phyloP scores from a whole-genome alignment of 1,284 basidiomycete species.

The Meira miltonrushii region DNA sequence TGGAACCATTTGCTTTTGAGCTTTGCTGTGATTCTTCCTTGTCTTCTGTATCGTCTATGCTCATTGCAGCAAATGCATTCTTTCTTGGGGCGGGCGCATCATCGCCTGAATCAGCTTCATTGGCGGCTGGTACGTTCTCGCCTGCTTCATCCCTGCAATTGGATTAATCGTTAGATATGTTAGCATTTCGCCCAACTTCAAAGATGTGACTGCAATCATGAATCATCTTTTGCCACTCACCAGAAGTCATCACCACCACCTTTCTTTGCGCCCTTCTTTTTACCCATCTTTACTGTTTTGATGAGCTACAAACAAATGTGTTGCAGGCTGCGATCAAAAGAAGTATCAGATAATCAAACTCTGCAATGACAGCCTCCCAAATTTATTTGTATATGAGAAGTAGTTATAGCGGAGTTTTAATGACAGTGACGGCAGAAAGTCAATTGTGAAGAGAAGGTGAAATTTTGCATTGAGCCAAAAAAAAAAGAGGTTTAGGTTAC shows the following conservation, averaged over 20 bases:
- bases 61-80: conserved; percentile 16
- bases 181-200: background rate
- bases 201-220: background rate
- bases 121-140: conserved; percentile 27
- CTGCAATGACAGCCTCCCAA: too few species aligned
- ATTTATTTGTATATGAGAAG: too few species aligned
- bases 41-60: conserved; percentile 9
- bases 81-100: conserved; percentile 12
- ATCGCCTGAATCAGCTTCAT: conserved; percentile 8
- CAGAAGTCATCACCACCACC: conserved; percentile 39
- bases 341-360: too few species aligned
- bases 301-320: too few species aligned
- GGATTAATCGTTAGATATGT: background rate
- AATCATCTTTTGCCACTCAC: conserved; percentile 11
- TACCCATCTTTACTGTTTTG: conserved; percentile 27
- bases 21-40: conserved; percentile 4
- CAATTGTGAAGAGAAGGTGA: too few species aligned
- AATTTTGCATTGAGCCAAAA: too few species aligned
- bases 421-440: too few species aligned
- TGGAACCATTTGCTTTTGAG: conserved; percentile 13
- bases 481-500: too few species aligned
- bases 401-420: too few species aligned
- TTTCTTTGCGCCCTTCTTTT: conserved; percentile 45
- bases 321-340: too few species aligned
- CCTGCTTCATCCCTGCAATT: conserved; percentile 32